Evolutionary conservation across 345 rosid species (phyloP).

Genomic region (Crucihimalaya himalaica): DNA sequence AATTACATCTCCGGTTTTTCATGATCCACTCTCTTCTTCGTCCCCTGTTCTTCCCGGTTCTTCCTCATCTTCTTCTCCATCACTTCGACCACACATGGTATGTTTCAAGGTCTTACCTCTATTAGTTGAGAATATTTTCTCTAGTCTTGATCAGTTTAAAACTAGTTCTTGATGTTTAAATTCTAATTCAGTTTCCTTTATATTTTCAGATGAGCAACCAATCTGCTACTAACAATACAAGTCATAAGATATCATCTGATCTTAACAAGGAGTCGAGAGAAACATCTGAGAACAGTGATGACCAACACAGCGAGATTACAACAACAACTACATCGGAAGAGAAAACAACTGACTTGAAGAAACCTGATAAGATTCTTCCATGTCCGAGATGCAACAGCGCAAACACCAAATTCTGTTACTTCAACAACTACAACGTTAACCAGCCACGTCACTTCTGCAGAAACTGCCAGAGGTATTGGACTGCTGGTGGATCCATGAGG

Average conservation of each 20-base stretch:
- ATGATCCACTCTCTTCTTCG: constrained; percentile 8
- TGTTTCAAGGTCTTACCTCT: no score
- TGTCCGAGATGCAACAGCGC: constrained; percentile 83
- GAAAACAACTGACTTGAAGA: constrained; percentile 46
- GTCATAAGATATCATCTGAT: constrained; percentile 29
- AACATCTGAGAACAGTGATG: constrained; percentile 42
- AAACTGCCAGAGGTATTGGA: constrained; percentile 89
- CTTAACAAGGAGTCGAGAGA: constrained; percentile 40
- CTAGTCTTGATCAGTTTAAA: neutral
- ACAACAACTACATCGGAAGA: constrained; percentile 42
- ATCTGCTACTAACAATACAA: constrained; percentile 7
- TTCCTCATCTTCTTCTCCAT: constrained; percentile 22
- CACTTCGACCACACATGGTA: constrained; percentile 32
- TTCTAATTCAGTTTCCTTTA: constrained; percentile 11
- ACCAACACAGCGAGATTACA: constrained; percentile 48
- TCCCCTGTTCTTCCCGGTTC: constrained; percentile 3
- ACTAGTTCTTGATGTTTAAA: neutral
- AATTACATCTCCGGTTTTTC: constrained; percentile 6
- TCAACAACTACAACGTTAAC: constrained; percentile 75
- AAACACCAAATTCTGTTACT: constrained; percentile 89
- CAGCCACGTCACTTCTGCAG: constrained; percentile 92
- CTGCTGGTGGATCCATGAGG: constrained; percentile 87
- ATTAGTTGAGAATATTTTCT: no score
- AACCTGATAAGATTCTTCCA: constrained; percentile 68
- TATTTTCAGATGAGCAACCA: constrained; percentile 22